Evolutionary conservation across 805 yeast species (phyloP), one percentile per base, ranked within the genome.

Genomic region (Teunomyces cretensis): DNA sequence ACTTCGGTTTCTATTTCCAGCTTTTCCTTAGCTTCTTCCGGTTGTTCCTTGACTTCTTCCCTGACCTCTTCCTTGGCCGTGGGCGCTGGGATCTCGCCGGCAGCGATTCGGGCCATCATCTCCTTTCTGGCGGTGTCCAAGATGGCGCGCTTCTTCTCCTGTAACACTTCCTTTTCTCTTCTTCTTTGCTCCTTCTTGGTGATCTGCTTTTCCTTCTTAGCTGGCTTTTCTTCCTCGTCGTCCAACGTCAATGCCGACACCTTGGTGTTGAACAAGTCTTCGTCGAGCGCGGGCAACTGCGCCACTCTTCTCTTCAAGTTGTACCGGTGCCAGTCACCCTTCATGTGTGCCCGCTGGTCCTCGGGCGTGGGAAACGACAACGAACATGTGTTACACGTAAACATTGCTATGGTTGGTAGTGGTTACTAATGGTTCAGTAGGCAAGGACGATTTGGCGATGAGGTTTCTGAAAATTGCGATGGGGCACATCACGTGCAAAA

Each of bases 141-240:
- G 22, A 79, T 65, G 48, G 72, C 68, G 42, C 68, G 67, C 58
- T 75, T 78, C 60, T 76, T 76, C 48, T 72, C 79, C 14, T 68
- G 58, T 26, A 79, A 57, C 3, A 69, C 79, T 51, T 77, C 82
- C 52, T 72, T 76, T 37, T 77, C 78, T 51, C 64, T 70, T 51
- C 75, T 68, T 56, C 82, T 70, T 44, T 65, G 66, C 45, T 78
- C 83, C 47, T 75, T 78, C 64, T 78, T 78, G 9, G 77, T 67
- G n/a, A 65, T 31, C 41, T 63, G 68, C 42, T 62, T 61, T 14
- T 55, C 58, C 38, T 65, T 67, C 30, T 52, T 57, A 27, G 48
- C 52, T 6, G 41, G 45, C 6, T 51, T 51, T 11, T 45, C 55
- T 24, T 52, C 56, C 2, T 50, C 41, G 24, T 50, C 55, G 15